Evolutionary conservation across 441 rosid genomes (phyloP), one percentile per base, ranked within the genome.

Genomic region (Bruguiera hainesii): DNA sequence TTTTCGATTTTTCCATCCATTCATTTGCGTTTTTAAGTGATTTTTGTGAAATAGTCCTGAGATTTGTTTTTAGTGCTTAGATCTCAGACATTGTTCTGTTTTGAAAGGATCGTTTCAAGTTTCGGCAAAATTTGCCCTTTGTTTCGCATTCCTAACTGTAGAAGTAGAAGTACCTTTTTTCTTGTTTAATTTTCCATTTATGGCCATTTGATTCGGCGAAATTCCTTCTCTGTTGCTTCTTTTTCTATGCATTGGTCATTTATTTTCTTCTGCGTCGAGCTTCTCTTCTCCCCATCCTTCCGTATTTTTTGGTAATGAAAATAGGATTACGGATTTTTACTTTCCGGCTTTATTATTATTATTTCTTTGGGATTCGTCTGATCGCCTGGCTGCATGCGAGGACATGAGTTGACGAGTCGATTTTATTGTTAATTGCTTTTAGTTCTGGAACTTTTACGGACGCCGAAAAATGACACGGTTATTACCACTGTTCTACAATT

Each of bases 21-120:
- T 56, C 50, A 23, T 15, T 23, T 4, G 16, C 29, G 16, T 55
- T 55, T 55, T 26, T 21, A 15, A 26, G 5, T 55, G 16, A 23
- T 63, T 66, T 66, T 11, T 19, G 48, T 60, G 23, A 29, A n/a
- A 13, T 26, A 26, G n/a, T 31, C 58, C 8, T 50, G 20, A 26
- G 35, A 55, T 31, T 60, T 50, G 56, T 31, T 51, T 30, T 65
- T 68, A 30, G 21, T 57, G 50, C 18, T 59, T 63, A 60, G 80
- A 76, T 73, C 80, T 70, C 65, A 33, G 66, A 59, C 76, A 73
- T 69, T 77, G 74, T 58, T 68, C 59, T 63, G 18, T 23, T 64
- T 46, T 56, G 72, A 60, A 59, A 35, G 15, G 64, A 19, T 28
- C 53, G 42, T 10, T 39, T 35, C 11, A 42, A 26, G 51, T 35